These are phyloP conservation scores for Exutisphaerella laricina DNA, from an alignment of 2,329 filamentous ascomycete species.

Conservation along the genomic window DNA sequence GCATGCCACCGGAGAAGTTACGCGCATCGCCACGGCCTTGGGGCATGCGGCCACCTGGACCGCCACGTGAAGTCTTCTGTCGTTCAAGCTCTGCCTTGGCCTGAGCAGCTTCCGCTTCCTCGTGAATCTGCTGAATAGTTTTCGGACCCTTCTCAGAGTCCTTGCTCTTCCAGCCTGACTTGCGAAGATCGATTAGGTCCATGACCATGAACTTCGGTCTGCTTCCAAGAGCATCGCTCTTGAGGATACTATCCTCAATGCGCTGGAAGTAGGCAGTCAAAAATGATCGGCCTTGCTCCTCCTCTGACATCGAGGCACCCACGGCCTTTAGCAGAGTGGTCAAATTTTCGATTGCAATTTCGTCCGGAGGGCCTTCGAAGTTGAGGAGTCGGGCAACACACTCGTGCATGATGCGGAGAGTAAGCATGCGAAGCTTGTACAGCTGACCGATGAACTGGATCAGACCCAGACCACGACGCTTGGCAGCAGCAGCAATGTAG, in stretches of 20 bases:
- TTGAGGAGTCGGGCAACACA: conserved; percentile 97
- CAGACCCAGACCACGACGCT: conserved; percentile 92
- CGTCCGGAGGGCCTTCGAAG: conserved; percentile 86
- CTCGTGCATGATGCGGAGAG: conserved; percentile 98
- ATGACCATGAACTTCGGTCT: conserved; percentile 94
- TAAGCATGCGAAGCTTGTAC: conserved; percentile 98
- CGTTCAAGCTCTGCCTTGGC: conserved; percentile 64
- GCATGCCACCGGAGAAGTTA: conserved; percentile 64
- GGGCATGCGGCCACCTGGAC: conserved; percentile 61
- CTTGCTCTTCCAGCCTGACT: conserved; percentile 74
- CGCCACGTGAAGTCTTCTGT: conserved; percentile 54
- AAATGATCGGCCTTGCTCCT: conserved; percentile 70
- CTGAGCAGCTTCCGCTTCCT: conserved; percentile 70
- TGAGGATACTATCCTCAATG: conserved; percentile 74
- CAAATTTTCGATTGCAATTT: conserved; percentile 93
- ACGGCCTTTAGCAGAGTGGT: conserved; percentile 90
- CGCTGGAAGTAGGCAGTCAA: conserved; percentile 93
- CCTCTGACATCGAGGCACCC: conserved; percentile 76
- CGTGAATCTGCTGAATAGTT: conserved; percentile 88
- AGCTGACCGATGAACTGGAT: conserved; percentile 99
- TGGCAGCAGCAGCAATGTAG: conserved; percentile 86
- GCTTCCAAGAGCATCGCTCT: conserved; percentile 69
- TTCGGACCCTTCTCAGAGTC: conserved; percentile 96
- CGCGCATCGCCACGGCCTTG: conserved; percentile 82
- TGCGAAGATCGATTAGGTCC: conserved; percentile 84